Percentiles rank a stretch among this genome's conserved stretches.
Conservation (phyloP, 305 asterid genomes). For the Ajuga reptans region DNA sequence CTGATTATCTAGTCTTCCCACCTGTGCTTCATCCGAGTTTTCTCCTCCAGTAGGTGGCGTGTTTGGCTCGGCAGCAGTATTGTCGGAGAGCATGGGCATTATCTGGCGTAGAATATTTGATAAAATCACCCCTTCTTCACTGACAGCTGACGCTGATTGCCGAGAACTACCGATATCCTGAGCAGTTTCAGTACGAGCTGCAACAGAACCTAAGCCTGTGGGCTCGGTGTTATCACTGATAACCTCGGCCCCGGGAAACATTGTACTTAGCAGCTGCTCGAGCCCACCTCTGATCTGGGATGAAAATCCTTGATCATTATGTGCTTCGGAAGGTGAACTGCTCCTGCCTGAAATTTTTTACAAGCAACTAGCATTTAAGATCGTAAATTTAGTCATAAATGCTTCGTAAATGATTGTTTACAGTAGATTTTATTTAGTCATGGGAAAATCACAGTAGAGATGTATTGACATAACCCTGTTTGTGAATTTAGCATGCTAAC, state of each 20-base stretch:
- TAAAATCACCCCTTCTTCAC: slow-evolving; percentile 40
- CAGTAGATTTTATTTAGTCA: too few species aligned
- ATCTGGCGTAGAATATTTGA: slow-evolving; percentile 44
- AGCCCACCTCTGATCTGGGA: slow-evolving; percentile 44
- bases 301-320: slow-evolving; percentile 37
- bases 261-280: slow-evolving; percentile 49
- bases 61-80: slow-evolving; percentile 19
- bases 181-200: slow-evolving; percentile 31
- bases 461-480: too few species aligned
- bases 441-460: too few species aligned
- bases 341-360: slow-evolving; percentile 29
- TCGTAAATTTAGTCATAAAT: background rate
- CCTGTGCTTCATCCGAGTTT: slow-evolving; percentile 33
- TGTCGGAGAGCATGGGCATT: slow-evolving; percentile 44
- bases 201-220: slow-evolving; percentile 25
- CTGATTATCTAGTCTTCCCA: background rate
- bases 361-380: background rate
- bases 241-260: slow-evolving; percentile 44
- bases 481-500: too few species aligned
- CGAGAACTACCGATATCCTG: slow-evolving; percentile 37
- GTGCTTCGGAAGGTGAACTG: slow-evolving; percentile 33
- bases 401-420: too few species aligned
- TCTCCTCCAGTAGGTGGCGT: slow-evolving; percentile 29
- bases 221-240: slow-evolving; percentile 22
- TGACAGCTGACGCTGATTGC: slow-evolving; percentile 33